Conservation (phyloP, 1,284 basidiomycete genomes). For the Papiliotrema nemorosa region DNA sequence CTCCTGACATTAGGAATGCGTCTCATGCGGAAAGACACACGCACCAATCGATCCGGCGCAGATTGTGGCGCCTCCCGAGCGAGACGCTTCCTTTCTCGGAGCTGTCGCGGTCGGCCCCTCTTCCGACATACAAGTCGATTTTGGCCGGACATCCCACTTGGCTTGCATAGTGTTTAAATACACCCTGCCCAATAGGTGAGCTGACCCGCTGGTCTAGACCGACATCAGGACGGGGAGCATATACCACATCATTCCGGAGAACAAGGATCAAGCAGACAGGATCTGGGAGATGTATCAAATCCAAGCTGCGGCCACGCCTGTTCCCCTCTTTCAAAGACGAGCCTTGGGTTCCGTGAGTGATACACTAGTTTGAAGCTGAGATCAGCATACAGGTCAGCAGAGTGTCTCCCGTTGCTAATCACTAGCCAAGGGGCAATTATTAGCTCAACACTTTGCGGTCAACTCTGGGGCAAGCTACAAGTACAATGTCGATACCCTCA, state of each 20-base stretch:
- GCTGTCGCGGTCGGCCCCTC: not conserved
- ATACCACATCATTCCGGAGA: slow-evolving; percentile 27
- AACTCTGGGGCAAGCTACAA: slow-evolving; percentile 45
- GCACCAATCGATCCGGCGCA: slow-evolving; percentile 8
- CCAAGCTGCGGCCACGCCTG: slow-evolving; percentile 19
- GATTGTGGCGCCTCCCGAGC: not conserved
- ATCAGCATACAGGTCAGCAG: not conserved
- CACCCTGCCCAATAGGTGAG: not conserved
- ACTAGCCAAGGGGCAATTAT: slow-evolving; percentile 21
- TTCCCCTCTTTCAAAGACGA: slow-evolving; percentile 36
- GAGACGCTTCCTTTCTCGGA: slow-evolving; percentile 10
- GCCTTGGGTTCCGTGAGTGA: slow-evolving; percentile 22
- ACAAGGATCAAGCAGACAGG: slow-evolving; percentile 11
- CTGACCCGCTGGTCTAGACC: not conserved
- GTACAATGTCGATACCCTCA: slow-evolving; percentile 40
- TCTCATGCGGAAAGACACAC: slow-evolving; percentile 12
- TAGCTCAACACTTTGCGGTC: slow-evolving; percentile 44
- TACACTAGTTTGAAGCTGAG: not conserved
- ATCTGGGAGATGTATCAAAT: slow-evolving; percentile 34
- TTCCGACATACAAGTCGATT: not conserved
- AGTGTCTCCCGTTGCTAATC: not conserved
- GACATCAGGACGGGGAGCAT: slow-evolving; percentile 19
- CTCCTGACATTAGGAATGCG: slow-evolving; percentile 20
- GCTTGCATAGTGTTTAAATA: not conserved
- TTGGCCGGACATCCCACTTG: not conserved